phyloP scores from a whole-genome alignment of 768 basidiomycete genomes.

The Mycena floridula region DNA sequence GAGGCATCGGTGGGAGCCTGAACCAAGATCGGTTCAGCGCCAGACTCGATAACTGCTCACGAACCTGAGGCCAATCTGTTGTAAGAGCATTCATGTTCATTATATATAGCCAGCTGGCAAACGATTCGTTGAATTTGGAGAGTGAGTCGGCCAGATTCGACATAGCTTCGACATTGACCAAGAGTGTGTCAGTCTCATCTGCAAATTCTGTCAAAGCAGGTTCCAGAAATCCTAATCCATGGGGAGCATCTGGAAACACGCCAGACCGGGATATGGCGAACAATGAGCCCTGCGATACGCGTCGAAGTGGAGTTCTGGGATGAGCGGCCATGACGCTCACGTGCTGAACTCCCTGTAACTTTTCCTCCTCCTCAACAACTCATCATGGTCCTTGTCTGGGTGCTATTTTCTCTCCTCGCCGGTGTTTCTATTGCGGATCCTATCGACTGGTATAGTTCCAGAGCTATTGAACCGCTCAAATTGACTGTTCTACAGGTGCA shows the following conservation, averaged over 20 bases:
- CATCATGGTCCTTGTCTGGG: too few relatives aligned
- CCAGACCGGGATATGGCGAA: conserved; percentile 78
- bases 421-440: too few relatives aligned
- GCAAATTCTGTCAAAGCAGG: conserved; percentile 80
- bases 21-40: not conserved
- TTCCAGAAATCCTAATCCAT: conserved; percentile 81
- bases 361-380: too few relatives aligned
- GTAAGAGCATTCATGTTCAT: conserved; percentile 95
- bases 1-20: conserved; percentile 60
- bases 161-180: conserved; percentile 69
- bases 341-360: too few relatives aligned
- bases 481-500: too few relatives aligned
- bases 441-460: too few relatives aligned
- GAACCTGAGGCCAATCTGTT: conserved; percentile 89
- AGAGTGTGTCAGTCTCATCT: conserved; percentile 81
- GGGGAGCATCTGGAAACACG: conserved; percentile 67
- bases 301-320: conserved; percentile 77
- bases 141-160: conserved; percentile 69
- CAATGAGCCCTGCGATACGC: conserved; percentile 89
- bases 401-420: too few relatives aligned
- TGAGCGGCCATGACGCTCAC: too few relatives aligned
- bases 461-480: too few relatives aligned
- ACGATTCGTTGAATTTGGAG: conserved; percentile 85
- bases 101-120: conserved; percentile 86
- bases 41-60: conserved; percentile 11